Conservation (phyloP, 805 yeast species). For the Torulaspora franciscae region DNA sequence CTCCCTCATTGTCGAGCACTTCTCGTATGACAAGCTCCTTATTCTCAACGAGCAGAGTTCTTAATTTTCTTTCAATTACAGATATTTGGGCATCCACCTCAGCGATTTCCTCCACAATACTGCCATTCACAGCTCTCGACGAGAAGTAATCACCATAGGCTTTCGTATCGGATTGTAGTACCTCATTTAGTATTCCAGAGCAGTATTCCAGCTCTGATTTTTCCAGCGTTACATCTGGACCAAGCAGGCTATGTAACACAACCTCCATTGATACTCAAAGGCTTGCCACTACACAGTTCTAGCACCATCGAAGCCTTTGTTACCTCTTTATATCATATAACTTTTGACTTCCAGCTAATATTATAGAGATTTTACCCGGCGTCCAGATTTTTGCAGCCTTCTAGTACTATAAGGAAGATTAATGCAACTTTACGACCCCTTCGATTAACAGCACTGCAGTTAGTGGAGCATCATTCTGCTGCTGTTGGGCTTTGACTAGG, state of each 20-base stretch:
- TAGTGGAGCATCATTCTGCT: conserved; percentile 2
- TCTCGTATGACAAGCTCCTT: conserved; percentile 41
- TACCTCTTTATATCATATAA: background rate
- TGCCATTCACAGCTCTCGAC: conserved; percentile 36
- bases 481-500: background rate
- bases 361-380: background rate
- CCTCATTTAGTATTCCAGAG: conserved; percentile 34
- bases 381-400: conserved; percentile 2
- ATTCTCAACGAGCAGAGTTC: conserved; percentile 36
- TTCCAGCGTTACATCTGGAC: conserved; percentile 29
- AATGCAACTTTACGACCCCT: background rate
- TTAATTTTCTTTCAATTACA: conserved; percentile 43
- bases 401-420: conserved; percentile 2
- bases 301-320: background rate
- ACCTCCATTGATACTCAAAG: conserved; percentile 21
- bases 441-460: background rate
- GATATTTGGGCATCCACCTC: conserved; percentile 59
- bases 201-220: conserved; percentile 31
- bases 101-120: conserved; percentile 61
- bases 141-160: conserved; percentile 43
- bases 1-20: conserved; percentile 33
- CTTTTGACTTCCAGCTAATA: background rate
- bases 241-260: conserved; percentile 37
- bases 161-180: conserved; percentile 47
- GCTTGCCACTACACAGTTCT: background rate